Evolutionary conservation across 179 eudicot species (phyloP), one percentile per base, ranked within the genome.

Genomic region (Vitellaria paradoxa): DNA sequence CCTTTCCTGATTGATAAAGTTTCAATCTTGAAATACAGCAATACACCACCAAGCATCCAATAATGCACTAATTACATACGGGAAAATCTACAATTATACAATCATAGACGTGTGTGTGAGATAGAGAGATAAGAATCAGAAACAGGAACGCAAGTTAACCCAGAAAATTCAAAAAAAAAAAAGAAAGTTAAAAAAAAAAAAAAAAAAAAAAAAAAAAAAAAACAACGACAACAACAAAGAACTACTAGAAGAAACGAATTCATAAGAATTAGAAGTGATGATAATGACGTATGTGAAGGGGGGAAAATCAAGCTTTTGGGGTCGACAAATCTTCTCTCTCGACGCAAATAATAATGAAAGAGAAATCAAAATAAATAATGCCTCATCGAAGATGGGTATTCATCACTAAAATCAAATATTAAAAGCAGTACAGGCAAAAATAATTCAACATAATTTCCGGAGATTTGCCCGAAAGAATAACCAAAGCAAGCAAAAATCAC

Each of bases 21-120:
- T 66, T 40, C 49, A 66, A 66, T 66, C 70, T 66, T 21, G 50
- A 66, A 40, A 40, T 65, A 66, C 49, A 66, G 45, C 49, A 37
- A 40, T 40, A 49, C 49, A 40, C n/a, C 70, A 66, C 21, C 70
- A 66, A 66, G 40, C 68, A 65, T 65, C 68, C 46, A 13, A 45
- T 65, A 46, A 1, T 53, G 4, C 57, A 14, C 57, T 53, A 11
- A 53, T 53, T 53, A 13, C 15, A 53, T 53, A 12, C 15, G 11
- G 11, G 14, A 53, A 12, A 53, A 53, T 53, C 57, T 53, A 53
- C 5, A 10, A 11, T 53, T 53, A 53, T 53, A 53, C 12, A 53
- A 53, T 14, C 14, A 15, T 12, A 53, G 3, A 53, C 11, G 14
- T 53, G 15, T 53, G 57, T 53, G 14, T 53, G 5, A 12, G 12